Evolutionary conservation across 129 eudicot species (phyloP), one percentile per base, ranked within the genome.

Genomic region (Saposhnikovia divaricata): DNA sequence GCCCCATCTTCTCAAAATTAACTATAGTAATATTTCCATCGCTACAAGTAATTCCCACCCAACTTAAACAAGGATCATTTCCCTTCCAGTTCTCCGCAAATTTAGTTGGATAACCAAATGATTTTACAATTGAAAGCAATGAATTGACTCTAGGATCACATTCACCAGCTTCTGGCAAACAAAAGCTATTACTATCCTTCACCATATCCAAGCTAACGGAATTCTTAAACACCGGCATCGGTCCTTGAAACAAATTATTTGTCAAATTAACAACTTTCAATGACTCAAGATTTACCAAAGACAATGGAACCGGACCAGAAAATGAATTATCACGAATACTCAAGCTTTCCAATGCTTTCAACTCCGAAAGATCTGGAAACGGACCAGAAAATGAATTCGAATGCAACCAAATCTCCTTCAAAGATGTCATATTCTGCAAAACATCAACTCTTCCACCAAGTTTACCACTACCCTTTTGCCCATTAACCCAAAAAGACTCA

Each of bases 401-500:
- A 85, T 96, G 93, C 82, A 92, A 85, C 97, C 97, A 96, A 53
- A 90, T 75, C 79, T 96, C 93, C 79, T 89, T 88, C 89, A 96
- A 84, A 77, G 34, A 81, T 27, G 99, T 96, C 99, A 96, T 92
- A 81, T 96, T 92, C 72, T 87, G 88, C 50, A 96, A 28, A 40
- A 96, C 98, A 83, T 86, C 95, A 79, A 96, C 89, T 38, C 85
- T 81, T 23, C 99, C 99, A 85, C 81, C 83, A 69, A 92, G 93
- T 59, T n/a, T 66, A 27, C 43, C 61, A 66, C 81, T 45, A 28
- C 81, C 71, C 10, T 80, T 86, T 66, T 92, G 90, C 71, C 99
- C 99, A 82, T 92, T 92, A 43, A 96, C 80, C 99, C 99, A 96
- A 66, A 96, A 79, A 43, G 97, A 89, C 83, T 92, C 93, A 31